Percentiles rank a stretch among this genome's conserved stretches.
These are phyloP conservation scores for Brassica juncea DNA, from an alignment of 345 rosid genomes.

Conservation along the genomic window DNA sequence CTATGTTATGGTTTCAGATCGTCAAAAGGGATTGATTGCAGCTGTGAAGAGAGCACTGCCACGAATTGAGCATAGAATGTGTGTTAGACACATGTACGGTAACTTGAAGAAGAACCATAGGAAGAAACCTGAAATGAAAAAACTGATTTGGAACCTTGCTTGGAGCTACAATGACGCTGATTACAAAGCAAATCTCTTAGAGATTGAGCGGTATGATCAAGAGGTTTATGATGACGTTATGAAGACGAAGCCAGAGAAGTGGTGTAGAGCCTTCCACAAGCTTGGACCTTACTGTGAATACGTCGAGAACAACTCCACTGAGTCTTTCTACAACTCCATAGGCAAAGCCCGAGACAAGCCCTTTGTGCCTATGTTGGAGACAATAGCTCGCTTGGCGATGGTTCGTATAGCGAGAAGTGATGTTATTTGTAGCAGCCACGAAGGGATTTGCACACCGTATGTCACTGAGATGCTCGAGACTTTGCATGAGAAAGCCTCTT, in stretches of 20 bases:
- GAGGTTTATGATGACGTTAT: not conserved
- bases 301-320: not conserved
- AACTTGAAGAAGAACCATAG: not conserved
- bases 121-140: not conserved
- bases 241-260: not conserved
- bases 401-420: not conserved
- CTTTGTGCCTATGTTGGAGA: not conserved
- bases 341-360: not conserved
- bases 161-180: not conserved
- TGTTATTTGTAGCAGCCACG: no score
- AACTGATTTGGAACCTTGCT: not conserved
- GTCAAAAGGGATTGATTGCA: not conserved
- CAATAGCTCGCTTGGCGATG: not conserved
- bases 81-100: not conserved
- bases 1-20: not conserved
- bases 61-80: not conserved
- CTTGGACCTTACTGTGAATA: not conserved
- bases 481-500: no score
- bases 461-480: no score
- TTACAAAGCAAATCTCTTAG: not conserved
- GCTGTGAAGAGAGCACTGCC: not conserved
- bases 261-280: not conserved
- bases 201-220: not conserved
- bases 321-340: not conserved
- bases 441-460: no score